phyloP scores from a whole-genome alignment of 2,329 filamentous ascomycete genomes.

The Aurifilum marmelostoma region DNA sequence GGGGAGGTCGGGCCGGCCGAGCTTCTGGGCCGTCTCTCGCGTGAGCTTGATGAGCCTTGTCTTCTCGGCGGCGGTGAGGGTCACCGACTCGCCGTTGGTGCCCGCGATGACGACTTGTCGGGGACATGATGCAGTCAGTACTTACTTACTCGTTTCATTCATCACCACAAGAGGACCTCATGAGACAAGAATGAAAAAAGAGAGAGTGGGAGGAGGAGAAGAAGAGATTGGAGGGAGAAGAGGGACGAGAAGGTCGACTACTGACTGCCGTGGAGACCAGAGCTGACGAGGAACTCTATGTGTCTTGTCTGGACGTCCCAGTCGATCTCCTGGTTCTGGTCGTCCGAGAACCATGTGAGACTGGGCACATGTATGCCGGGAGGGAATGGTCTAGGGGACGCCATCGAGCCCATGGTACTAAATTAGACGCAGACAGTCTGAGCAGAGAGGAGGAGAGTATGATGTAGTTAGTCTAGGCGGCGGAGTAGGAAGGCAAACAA shows the following conservation, averaged over 20 bases:
- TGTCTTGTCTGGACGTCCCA: constrained; percentile 58
- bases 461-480: too few relatives aligned
- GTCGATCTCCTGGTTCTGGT: constrained; percentile 55
- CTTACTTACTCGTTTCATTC: too few relatives aligned
- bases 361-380: constrained; percentile 60
- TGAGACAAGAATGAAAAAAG: neutral
- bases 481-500: neutral
- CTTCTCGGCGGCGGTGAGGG: constrained; percentile 67
- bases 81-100: constrained; percentile 75
- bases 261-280: constrained; percentile 54
- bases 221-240: neutral
- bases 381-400: constrained; percentile 43
- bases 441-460: neutral
- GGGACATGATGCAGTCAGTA: constrained; percentile 25
- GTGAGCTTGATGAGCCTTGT: constrained; percentile 63
- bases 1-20: constrained; percentile 59
- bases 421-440: neutral
- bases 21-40: constrained; percentile 60
- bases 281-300: constrained; percentile 56
- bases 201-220: neutral
- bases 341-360: constrained; percentile 57
- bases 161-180: too few relatives aligned
- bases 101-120: constrained; percentile 68
- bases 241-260: too few relatives aligned
- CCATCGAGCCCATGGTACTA: constrained; percentile 35